A percentile compares a stretch with the other conserved stretches of the same genome.
phyloP scores from a whole-genome alignment of 1,139 yeast species.

The Pichia sp. region DNA sequence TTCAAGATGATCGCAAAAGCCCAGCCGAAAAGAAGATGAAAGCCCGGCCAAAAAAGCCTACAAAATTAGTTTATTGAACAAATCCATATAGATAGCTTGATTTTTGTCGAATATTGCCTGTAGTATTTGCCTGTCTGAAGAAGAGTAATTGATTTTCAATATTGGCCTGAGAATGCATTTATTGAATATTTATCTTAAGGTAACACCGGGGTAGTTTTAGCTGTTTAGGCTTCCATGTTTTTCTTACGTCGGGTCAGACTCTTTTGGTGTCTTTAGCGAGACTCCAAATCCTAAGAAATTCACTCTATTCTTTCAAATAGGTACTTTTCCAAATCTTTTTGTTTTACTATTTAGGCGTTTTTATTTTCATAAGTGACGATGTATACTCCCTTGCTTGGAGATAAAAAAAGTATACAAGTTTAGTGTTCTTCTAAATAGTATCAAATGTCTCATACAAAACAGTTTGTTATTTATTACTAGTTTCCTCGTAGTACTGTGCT shows the following conservation, averaged over 20 bases:
- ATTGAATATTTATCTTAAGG: slow-evolving; percentile 6
- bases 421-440: no score
- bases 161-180: slow-evolving; percentile 40
- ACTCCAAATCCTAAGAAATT: slow-evolving; percentile 44
- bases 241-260: slow-evolving; percentile 49
- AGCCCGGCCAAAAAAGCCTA: no score
- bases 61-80: no score
- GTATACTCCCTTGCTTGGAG: no score
- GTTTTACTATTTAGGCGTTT: slow-evolving; percentile 47
- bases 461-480: neutral
- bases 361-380: slow-evolving; percentile 29
- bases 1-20: no score
- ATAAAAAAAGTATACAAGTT: no score
- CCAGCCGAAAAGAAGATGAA: no score
- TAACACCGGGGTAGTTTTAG: slow-evolving; percentile 38
- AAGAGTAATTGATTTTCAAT: slow-evolving; percentile 49
- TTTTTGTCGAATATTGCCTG: no score
- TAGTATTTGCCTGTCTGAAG: no score
- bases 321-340: slow-evolving; percentile 64
- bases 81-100: slow-evolving; percentile 8
- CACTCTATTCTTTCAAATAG: slow-evolving; percentile 59
- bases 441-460: no score
- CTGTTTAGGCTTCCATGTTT: slow-evolving; percentile 40
- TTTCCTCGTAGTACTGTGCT: slow-evolving; percentile 8
- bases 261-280: slow-evolving; percentile 44